Conservation (phyloP, 192 early-diverging fungal species). For the Entophlyctis helioformis region DNA sequence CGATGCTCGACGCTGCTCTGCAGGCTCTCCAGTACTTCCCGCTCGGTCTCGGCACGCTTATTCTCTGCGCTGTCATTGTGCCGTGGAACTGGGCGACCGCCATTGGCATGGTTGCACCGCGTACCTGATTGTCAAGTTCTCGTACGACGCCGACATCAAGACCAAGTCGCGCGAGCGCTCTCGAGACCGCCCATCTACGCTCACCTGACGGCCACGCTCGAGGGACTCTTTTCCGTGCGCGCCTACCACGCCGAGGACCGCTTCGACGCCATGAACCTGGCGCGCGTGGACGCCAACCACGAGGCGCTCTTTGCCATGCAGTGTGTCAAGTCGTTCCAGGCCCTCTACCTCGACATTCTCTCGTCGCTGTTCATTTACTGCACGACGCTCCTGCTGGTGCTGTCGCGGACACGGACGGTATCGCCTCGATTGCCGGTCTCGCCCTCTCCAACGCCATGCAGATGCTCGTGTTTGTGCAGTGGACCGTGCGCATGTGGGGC, state of each 20-base stretch:
- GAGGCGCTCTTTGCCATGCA: slow-evolving; percentile 39
- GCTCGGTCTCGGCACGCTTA: slow-evolving; percentile 35
- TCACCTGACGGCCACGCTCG: slow-evolving; percentile 52
- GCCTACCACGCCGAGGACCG: slow-evolving; percentile 46
- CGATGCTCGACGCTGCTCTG: slow-evolving; percentile 34
- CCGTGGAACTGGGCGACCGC: slow-evolving; percentile 45
- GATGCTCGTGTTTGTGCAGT: slow-evolving; percentile 53
- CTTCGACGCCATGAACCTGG: slow-evolving; percentile 44
- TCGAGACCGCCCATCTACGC: slow-evolving; percentile 52
- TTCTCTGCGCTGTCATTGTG: slow-evolving; percentile 49
- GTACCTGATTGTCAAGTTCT: slow-evolving; percentile 25
- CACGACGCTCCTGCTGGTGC: slow-evolving; percentile 39
- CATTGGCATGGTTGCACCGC: slow-evolving; percentile 28
- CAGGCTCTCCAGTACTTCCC: slow-evolving; percentile 40
- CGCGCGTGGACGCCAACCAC: slow-evolving; percentile 43
- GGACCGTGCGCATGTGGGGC: slow-evolving; percentile 41
- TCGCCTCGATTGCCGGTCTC: slow-evolving; percentile 43
- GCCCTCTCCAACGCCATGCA: slow-evolving; percentile 54
- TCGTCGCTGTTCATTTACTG: slow-evolving; percentile 46
- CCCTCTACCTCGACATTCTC: slow-evolving; percentile 41
- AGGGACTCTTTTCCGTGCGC: slow-evolving; percentile 53
- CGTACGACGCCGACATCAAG: slow-evolving; percentile 23
- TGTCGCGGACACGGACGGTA: slow-evolving; percentile 4
- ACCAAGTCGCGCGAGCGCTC: slow-evolving; percentile 41
- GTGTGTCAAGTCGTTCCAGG: slow-evolving; percentile 35